Evolutionary conservation across 768 basidiomycete genomes (phyloP).

Genomic region (Pisolithus sp.): DNA sequence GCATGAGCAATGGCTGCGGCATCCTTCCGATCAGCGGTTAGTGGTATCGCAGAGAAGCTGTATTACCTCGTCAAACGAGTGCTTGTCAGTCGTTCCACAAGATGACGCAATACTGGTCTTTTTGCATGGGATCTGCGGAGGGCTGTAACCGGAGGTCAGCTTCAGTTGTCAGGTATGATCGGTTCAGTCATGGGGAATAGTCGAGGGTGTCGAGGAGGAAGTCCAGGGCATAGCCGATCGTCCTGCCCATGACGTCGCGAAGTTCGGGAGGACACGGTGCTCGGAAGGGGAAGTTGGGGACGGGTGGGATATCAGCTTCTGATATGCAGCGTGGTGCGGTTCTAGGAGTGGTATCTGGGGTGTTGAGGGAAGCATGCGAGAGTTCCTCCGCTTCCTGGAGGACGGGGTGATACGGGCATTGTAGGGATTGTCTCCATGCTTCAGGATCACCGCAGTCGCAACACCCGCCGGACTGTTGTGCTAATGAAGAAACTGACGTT

Average conservation of each 20-base stretch:
- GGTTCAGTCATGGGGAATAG: constrained; percentile 77
- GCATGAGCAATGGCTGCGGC: constrained; percentile 49
- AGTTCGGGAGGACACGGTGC: constrained; percentile 56
- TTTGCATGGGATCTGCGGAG: constrained; percentile 71
- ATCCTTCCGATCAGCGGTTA: constrained; percentile 46
- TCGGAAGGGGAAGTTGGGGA: constrained; percentile 54
- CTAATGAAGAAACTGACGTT: constrained; percentile 91
- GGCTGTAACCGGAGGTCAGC: constrained; percentile 68
- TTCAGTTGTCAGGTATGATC: constrained; percentile 55
- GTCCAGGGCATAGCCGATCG: constrained; percentile 73
- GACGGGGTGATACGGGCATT: constrained; percentile 74
- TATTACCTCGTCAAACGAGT: constrained; percentile 85
- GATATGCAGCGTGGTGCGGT: constrained; percentile 33
- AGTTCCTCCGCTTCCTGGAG: constrained; percentile 14
- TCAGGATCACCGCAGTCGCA: constrained; percentile 94
- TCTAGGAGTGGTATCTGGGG: constrained; percentile 37
- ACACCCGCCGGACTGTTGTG: constrained; percentile 86
- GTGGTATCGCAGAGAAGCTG: constrained; percentile 57
- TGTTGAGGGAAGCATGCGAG: constrained; percentile 7
- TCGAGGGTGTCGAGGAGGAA: constrained; percentile 80
- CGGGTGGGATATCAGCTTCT: constrained; percentile 50
- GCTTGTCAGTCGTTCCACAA: constrained; percentile 98
- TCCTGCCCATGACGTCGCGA: constrained; percentile 65
- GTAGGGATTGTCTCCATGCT: constrained; percentile 67
- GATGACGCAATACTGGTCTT: constrained; percentile 74